Percentiles rank a stretch among this genome's conserved stretches.
These are phyloP conservation scores for Edaphochlamys debaryana DNA, from an alignment of 139 green algal genomes.

Conservation along the genomic window DNA sequence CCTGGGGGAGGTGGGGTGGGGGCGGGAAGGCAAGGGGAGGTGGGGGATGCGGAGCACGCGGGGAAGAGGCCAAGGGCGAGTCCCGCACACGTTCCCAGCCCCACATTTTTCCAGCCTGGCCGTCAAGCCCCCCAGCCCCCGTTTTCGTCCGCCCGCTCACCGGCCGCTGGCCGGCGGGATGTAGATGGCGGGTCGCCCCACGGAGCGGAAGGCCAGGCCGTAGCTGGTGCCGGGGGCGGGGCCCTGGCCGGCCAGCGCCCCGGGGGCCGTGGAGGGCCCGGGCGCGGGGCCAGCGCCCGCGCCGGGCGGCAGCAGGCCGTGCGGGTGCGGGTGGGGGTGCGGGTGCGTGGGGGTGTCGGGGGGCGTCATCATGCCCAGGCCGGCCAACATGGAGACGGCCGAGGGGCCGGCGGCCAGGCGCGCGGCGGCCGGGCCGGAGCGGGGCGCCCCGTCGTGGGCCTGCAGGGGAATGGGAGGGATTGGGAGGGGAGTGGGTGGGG, in stretches of 20 bases:
- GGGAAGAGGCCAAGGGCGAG: too few relatives aligned
- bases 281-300: too few relatives aligned
- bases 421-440: too few relatives aligned
- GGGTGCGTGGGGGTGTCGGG: conserved; percentile 8
- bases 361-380: neutral
- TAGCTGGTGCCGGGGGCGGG: neutral
- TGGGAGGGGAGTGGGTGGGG: too few relatives aligned
- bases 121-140: neutral
- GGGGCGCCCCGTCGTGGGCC: too few relatives aligned
- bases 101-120: neutral
- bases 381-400: neutral
- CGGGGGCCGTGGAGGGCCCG: too few relatives aligned
- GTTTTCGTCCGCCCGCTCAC: neutral
- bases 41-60: too few relatives aligned
- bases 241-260: neutral
- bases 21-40: too few relatives aligned
- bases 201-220: neutral
- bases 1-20: neutral
- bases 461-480: too few relatives aligned
- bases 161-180: conserved; percentile 21
- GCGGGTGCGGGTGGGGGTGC: too few relatives aligned
- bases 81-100: neutral
- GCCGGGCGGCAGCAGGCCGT: too few relatives aligned
- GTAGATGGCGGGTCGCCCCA: neutral
- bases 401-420: too few relatives aligned